Evolutionary conservation across 169 alveolate genomes (phyloP).

Genomic region (Plasmodium ovale): DNA sequence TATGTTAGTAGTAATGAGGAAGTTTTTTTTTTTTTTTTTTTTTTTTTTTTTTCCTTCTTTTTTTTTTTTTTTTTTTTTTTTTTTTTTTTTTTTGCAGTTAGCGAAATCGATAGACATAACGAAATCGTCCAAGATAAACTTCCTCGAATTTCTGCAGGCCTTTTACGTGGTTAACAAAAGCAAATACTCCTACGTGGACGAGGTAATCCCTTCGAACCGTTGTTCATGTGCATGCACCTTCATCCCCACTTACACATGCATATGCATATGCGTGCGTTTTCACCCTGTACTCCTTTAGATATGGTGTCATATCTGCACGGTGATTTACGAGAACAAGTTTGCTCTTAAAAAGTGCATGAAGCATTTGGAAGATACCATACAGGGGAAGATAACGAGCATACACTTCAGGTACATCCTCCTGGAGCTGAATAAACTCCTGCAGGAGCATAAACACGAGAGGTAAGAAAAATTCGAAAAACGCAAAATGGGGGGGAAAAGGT

Average conservation of each 20-base stretch:
- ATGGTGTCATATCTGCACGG: slow-evolving; percentile 84
- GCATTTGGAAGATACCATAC: slow-evolving; percentile 77
- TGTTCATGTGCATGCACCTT: background rate
- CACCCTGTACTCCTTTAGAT: slow-evolving; percentile 50
- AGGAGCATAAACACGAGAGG: slow-evolving; percentile 26
- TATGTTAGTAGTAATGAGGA: background rate
- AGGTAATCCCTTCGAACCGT: slow-evolving; percentile 76
- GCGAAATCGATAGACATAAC: slow-evolving; percentile 89
- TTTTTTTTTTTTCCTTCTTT: no score
- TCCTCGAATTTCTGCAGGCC: slow-evolving; percentile 90
- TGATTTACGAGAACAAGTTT: slow-evolving; percentile 77
- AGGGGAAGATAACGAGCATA: slow-evolving; percentile 77
- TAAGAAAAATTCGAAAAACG: background rate
- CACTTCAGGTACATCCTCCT: slow-evolving; percentile 77
- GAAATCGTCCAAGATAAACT: slow-evolving; percentile 87
- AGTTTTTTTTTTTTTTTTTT: background rate
- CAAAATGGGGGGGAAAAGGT: background rate
- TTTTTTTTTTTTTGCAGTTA: slow-evolving; percentile 74
- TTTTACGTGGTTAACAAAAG: slow-evolving; percentile 90
- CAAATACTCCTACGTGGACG: slow-evolving; percentile 88
- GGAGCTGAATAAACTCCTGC: slow-evolving; percentile 75
- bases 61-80: no score
- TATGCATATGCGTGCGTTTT: background rate
- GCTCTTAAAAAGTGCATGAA: slow-evolving; percentile 78
- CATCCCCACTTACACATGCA: no score